Conservation (phyloP, 2,329 filamentous ascomycete species). For the Aspergillus hiratsukae region DNA sequence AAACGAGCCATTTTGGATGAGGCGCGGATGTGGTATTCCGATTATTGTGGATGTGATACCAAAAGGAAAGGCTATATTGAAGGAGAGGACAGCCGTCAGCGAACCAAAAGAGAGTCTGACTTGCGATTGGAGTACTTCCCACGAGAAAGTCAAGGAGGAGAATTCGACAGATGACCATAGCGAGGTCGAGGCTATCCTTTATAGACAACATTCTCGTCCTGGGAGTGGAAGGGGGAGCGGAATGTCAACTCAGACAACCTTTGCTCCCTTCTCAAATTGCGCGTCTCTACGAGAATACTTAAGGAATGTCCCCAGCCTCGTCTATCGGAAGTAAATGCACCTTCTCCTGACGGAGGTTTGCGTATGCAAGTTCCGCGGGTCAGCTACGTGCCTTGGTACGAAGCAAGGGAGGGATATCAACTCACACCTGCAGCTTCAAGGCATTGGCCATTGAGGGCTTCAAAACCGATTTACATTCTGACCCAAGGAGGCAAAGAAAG, state of each 20-base stretch:
- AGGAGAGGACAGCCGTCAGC: slow-evolving; percentile 13
- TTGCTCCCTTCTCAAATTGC: background rate
- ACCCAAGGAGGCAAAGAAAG: background rate
- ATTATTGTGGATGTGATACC: slow-evolving; percentile 4
- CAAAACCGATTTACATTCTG: background rate
- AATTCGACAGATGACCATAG: background rate
- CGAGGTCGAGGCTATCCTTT: background rate
- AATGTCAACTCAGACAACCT: background rate
- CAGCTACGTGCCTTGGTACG: background rate
- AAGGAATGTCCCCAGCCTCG: background rate
- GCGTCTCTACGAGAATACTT: background rate
- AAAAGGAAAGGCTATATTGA: slow-evolving; percentile 7
- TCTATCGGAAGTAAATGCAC: background rate
- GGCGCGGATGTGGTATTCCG: background rate
- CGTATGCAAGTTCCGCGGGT: background rate
- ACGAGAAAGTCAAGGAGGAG: background rate
- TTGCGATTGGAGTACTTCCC: background rate
- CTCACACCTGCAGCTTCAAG: background rate
- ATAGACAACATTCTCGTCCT: background rate
- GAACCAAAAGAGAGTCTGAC: slow-evolving; percentile 1
- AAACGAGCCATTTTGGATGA: slow-evolving; percentile 28
- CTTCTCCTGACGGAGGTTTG: background rate
- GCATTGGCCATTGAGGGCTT: background rate
- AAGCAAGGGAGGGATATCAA: background rate
- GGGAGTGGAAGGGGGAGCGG: background rate